Conservation (phyloP, 345 rosid species). For the Arabidopsis suecica region DNA sequence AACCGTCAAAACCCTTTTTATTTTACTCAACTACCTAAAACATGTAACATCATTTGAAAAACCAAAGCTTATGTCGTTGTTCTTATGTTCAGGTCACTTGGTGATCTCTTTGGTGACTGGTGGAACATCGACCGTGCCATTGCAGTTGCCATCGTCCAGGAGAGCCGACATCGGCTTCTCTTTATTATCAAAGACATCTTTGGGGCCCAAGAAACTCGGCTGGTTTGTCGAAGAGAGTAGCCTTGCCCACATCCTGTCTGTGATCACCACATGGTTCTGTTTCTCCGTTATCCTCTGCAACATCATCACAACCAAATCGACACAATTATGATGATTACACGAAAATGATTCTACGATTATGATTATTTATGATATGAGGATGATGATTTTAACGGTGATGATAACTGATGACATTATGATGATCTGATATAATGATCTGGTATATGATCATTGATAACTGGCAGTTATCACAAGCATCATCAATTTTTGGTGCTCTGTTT, state of each 20-base stretch:
- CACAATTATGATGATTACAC: neutral
- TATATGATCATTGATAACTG: too few relatives aligned
- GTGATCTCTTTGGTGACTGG: slow-evolving; percentile 44
- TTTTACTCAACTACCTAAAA: slow-evolving; percentile 4
- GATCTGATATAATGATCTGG: neutral
- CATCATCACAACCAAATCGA: neutral
- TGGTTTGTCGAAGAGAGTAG: slow-evolving; percentile 76
- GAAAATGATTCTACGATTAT: neutral
- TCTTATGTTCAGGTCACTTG: slow-evolving; percentile 22
- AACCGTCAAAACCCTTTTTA: neutral
- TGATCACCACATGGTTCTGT: slow-evolving; percentile 69
- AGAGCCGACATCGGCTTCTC: slow-evolving; percentile 35
- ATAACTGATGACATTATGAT: neutral
- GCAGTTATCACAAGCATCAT: too few relatives aligned
- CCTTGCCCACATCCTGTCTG: slow-evolving; percentile 88
- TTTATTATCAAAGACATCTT: slow-evolving; percentile 40
- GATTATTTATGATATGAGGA: too few relatives aligned
- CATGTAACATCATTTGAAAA: neutral
- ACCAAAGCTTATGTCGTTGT: neutral
- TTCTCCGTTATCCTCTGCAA: slow-evolving; percentile 65
- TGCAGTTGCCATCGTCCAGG: slow-evolving; percentile 40
- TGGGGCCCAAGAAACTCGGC: slow-evolving; percentile 66
- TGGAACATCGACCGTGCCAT: slow-evolving; percentile 39
- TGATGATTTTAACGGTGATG: neutral
- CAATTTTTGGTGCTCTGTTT: neutral